phyloP scores from a whole-genome alignment of 1,284 basidiomycete species.

The Rhodotorula sp. region DNA sequence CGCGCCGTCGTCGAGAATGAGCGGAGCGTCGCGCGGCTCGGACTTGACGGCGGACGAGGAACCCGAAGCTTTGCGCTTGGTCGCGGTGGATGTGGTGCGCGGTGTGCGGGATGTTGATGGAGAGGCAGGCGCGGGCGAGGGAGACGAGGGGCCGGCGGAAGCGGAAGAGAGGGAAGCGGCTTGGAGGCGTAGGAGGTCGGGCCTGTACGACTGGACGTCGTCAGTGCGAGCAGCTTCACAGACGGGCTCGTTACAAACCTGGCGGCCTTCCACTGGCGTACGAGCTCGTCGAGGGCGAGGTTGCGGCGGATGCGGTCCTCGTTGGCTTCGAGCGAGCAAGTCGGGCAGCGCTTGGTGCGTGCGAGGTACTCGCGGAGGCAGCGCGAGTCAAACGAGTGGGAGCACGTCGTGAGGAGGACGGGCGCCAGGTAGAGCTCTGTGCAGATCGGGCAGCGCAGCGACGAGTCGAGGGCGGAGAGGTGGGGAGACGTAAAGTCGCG shows the following conservation, averaged over 20 bases:
- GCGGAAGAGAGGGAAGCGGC: neutral
- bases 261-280: slow-evolving; percentile 63
- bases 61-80: slow-evolving; percentile 7
- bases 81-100: neutral
- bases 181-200: slow-evolving; percentile 18
- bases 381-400: slow-evolving; percentile 73
- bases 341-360: slow-evolving; percentile 65
- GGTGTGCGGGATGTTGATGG: neutral
- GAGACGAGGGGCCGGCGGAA: neutral
- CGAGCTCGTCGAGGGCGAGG: slow-evolving; percentile 61
- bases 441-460: slow-evolving; percentile 70
- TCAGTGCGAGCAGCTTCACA: slow-evolving; percentile 1
- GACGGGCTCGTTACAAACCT: slow-evolving; percentile 57
- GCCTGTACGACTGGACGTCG: neutral
- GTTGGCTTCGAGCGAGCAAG: slow-evolving; percentile 60
- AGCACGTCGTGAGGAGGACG: slow-evolving; percentile 64
- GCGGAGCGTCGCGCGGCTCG: neutral
- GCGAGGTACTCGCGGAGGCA: slow-evolving; percentile 54
- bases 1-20: neutral
- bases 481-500: slow-evolving; percentile 65
- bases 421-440: slow-evolving; percentile 68
- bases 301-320: slow-evolving; percentile 65
- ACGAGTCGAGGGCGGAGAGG: slow-evolving; percentile 63
- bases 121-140: neutral
- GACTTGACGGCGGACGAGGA: slow-evolving; percentile 1